Evolutionary conservation across 2,329 filamentous ascomycete species (phyloP).

Genomic region (Neoscytalidium dimidiatum): DNA sequence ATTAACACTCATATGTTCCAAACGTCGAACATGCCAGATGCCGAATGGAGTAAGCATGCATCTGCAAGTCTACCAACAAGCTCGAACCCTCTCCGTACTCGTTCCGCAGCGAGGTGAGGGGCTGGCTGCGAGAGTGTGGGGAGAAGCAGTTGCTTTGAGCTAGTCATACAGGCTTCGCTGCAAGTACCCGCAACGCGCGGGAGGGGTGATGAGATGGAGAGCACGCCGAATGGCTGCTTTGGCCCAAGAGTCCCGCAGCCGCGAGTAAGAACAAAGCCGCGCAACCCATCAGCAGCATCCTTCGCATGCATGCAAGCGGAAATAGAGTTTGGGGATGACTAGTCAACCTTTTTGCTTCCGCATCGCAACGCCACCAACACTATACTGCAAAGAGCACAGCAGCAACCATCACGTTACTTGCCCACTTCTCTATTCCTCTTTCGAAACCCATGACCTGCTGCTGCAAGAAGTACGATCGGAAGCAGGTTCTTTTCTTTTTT

Average conservation of each 20-base stretch:
- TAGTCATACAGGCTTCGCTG: slow-evolving; percentile 3
- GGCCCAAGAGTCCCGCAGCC: not conserved
- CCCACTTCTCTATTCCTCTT: not conserved
- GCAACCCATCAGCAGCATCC: not conserved
- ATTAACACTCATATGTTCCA: not conserved
- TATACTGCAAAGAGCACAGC: not conserved
- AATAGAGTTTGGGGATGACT: slow-evolving; percentile 10
- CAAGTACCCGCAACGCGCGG: slow-evolving; percentile 11
- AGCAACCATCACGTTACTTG: not conserved
- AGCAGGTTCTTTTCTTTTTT: not conserved
- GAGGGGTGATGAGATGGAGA: not conserved
- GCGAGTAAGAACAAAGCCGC: not conserved
- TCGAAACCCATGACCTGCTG: not conserved
- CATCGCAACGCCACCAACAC: slow-evolving; percentile 1
- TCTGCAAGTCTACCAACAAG: not conserved
- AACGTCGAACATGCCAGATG: slow-evolving; percentile 2
- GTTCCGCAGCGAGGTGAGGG: not conserved
- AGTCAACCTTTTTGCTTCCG: not conserved
- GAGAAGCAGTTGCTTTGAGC: not conserved
- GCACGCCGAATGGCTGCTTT: not conserved
- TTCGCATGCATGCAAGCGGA: slow-evolving; percentile 12
- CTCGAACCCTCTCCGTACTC: not conserved
- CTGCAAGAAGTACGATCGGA: not conserved
- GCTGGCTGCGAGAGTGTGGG: slow-evolving; percentile 1
- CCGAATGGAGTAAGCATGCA: not conserved